Evolutionary conservation across 1,284 basidiomycete genomes (phyloP), one percentile per base, ranked within the genome.

Genomic region (Rhodotorula sp.): DNA sequence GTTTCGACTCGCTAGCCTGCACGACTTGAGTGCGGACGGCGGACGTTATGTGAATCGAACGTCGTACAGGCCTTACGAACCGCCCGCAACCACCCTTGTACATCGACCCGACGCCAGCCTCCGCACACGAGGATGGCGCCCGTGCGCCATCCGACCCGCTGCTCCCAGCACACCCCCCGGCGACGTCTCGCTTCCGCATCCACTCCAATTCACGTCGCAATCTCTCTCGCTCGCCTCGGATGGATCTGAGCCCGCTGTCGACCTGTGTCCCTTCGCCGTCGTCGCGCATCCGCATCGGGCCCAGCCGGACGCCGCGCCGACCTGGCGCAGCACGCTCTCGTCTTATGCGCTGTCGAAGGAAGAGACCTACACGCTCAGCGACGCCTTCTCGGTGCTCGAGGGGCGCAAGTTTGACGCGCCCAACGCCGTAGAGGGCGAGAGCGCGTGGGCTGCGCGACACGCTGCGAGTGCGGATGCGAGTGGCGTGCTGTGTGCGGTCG

Each of bases 301-400:
- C 41, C 13, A 41, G 12, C n/a, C n/a, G 34, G 14, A 13, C 19
- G 34, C 27, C 16, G 34, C 46, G 19, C 10, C 13, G 1, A n/a
- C 48, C 3, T 62, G 60, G 66, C 48, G 19, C 19, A 56, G 53
- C 17, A 70, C 55, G 10, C 34, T 67, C 14, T 49, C 45, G 17
- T 46, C 57, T 7, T 73, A 64, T 59, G 45, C 58, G 4, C 50
- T 73, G 41, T 71, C 66, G 7, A 52, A 65, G 41, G 54, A 64
- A n/a, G 45, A 66, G 21, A 21, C 60, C 13, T 67, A 64, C 54
- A 23, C 50, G 9, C 61, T 73, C 17, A 58, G 58, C n/a, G 68
- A 70, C 4, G 72, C 72, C 3, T 73, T 73, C 50, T 58, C 60
- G 10, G 19, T 56, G 7, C 63, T 73, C 48, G 72, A 73, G 42